A percentile compares a stretch with the other conserved stretches of the same genome.
Evolutionary conservation across 768 basidiomycete species (phyloP).

Genomic region (Mycena epipterygia): DNA sequence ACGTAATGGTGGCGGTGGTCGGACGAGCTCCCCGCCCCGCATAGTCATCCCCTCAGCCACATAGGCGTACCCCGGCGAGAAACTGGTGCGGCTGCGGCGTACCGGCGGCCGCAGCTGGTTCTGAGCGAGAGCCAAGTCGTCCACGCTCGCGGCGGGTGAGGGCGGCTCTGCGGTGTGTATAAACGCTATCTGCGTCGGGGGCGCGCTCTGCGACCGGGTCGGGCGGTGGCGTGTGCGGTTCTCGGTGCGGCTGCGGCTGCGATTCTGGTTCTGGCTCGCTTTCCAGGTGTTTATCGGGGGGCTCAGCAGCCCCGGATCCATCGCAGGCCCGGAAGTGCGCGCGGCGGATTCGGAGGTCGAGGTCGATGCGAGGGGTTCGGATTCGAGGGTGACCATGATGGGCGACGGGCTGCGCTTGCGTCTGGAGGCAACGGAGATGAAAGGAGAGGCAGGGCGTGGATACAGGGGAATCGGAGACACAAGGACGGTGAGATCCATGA

Average conservation of each 20-base stretch:
- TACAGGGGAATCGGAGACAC: constrained; percentile 62
- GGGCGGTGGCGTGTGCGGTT: constrained; percentile 52
- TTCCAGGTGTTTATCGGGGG: constrained; percentile 66
- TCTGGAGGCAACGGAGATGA: constrained; percentile 36
- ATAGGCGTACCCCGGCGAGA: constrained; percentile 37
- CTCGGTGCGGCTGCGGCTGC: constrained; percentile 30
- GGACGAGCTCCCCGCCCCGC: constrained; percentile 63
- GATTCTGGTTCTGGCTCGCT: too few species aligned
- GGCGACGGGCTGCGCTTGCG: constrained; percentile 35
- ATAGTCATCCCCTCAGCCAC: constrained; percentile 40
- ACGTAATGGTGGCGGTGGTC: constrained; percentile 77
- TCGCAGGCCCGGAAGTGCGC: constrained; percentile 38
- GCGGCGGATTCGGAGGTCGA: constrained; percentile 28
- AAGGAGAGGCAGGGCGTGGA: constrained; percentile 45
- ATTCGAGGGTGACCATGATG: constrained; percentile 59
- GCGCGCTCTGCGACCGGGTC: constrained; percentile 63
- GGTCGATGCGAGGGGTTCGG: constrained; percentile 21
- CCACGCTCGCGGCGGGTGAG: constrained; percentile 42
- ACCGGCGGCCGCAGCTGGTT: constrained; percentile 35
- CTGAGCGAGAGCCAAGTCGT: constrained; percentile 31
- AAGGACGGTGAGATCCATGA: constrained; percentile 66
- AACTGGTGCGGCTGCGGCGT: constrained; percentile 48
- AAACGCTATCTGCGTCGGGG: constrained; percentile 39
- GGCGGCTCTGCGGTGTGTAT: neutral
- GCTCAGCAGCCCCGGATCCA: constrained; percentile 56